These are phyloP conservation scores for Carex parvula DNA, from an alignment of 176 grass and related monocot species.

Conservation along the genomic window DNA sequence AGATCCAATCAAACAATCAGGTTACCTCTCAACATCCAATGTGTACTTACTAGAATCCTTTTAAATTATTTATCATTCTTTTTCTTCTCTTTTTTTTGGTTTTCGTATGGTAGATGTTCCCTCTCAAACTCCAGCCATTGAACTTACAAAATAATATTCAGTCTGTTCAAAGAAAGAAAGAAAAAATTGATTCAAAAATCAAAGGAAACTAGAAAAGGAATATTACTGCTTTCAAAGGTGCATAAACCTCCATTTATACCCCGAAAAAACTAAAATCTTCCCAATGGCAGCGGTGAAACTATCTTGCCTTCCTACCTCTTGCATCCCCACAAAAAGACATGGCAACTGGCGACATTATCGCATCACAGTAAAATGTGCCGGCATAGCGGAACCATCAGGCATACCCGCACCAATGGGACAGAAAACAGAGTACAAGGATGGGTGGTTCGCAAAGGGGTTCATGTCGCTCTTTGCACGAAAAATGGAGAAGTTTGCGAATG, in stretches of 20 bases:
- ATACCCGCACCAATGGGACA: constrained; percentile 77
- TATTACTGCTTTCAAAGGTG: background rate
- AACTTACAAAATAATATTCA: constrained; percentile 8
- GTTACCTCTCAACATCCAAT: constrained; percentile 6
- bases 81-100: background rate
- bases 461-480: constrained; percentile 83
- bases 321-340: constrained; percentile 5
- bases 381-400: constrained; percentile 45
- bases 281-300: constrained; percentile 23
- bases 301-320: constrained; percentile 24
- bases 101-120: constrained; percentile 24
- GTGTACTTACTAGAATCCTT: constrained; percentile 21
- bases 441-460: constrained; percentile 67
- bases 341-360: background rate
- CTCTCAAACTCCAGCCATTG: constrained; percentile 25
- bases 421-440: constrained; percentile 86
- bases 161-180: background rate
- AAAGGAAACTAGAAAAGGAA: too few relatives aligned
- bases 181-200: background rate
- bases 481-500: constrained; percentile 70
- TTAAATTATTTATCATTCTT: background rate
- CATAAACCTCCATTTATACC: constrained; percentile 20
- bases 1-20: constrained; percentile 20
- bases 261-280: background rate
- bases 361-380: background rate